phyloP scores from a whole-genome alignment of 768 basidiomycete species.

The Boletus sensibilis region DNA sequence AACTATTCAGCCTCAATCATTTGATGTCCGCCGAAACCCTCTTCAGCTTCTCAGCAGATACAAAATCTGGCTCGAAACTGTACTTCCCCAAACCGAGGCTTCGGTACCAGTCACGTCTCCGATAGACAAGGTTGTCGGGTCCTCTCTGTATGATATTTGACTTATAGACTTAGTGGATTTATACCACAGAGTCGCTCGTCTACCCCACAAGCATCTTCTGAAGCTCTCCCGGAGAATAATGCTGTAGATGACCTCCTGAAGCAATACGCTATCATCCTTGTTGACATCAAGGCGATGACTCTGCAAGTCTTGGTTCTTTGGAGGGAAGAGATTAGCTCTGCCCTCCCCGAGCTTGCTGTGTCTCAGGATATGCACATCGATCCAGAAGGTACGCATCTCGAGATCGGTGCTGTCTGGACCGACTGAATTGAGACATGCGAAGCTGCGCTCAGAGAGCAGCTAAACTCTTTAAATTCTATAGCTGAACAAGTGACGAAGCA shows the following conservation, averaged over 20 bases:
- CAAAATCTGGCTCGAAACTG: conserved; percentile 70
- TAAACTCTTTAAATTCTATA: conserved; percentile 49
- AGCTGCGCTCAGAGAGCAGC: conserved; percentile 58
- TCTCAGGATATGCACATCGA: conserved; percentile 33
- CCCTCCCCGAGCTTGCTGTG: conserved; percentile 49
- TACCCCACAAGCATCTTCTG: conserved; percentile 50
- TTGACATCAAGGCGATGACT: conserved; percentile 64
- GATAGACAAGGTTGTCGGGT: conserved; percentile 36
- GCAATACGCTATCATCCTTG: conserved; percentile 63
- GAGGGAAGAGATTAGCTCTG: conserved; percentile 61
- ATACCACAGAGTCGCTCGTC: conserved; percentile 43
- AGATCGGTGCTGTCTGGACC: neutral
- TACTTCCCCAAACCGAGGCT: conserved; percentile 44
- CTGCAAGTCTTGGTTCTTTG: conserved; percentile 57
- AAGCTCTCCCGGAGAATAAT: conserved; percentile 51
- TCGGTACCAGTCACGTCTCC: conserved; percentile 35
- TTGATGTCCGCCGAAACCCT: conserved; percentile 3
- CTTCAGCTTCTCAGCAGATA: conserved; percentile 78
- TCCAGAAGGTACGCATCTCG: conserved; percentile 49
- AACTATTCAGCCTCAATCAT: neutral
- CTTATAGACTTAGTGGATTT: conserved; percentile 10
- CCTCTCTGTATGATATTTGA: neutral
- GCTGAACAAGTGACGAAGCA: conserved; percentile 60
- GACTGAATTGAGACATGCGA: neutral
- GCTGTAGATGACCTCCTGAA: conserved; percentile 66